Evolutionary conservation across 1,139 yeast species (phyloP), one percentile per base, ranked within the genome.

Genomic region (Debaryomycetaceae sp.): DNA sequence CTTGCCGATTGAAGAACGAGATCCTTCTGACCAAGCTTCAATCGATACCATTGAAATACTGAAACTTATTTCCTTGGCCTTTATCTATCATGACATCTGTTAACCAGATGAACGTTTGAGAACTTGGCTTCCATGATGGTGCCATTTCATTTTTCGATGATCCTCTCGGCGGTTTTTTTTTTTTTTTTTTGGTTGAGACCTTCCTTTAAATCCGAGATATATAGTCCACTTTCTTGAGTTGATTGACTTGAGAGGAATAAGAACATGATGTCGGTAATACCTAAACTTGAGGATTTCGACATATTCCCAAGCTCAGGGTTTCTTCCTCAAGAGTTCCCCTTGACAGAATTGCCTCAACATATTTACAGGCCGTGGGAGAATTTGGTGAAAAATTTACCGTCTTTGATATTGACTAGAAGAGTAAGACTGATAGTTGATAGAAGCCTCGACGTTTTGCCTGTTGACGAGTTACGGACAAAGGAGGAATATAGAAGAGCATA

Each of bases 341-440:
- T 86, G 20, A 71, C 66, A 36, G 62, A 70, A 35, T 73, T 91
- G 37, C 82, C 90, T 0, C 78, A 79, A 45, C 65, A 62, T 5
- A 87, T 85, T 59, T 88, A 80, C 57, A 67, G 70, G 41, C 85
- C 88, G 3, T 91, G 98, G 98, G 97, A 91, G 59, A 57, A 60
- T 14, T 58, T 88, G 24, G 90, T 76, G 6, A 68, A 66, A 24
- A 81, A 80, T 46, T 72, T 91, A 40, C 96, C 96, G 4, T 79
- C 91, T 1, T 69, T 90, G 45, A 72, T 90, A 31, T 70, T 87
- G 51, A 80, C 95, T 5, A 78, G 78, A 50, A 70, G 81, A 47
- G 68, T 90, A 31, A 71, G 96, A 46, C 43, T 55, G 1, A 65
- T 78, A 20, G 78, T 89, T 17, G 91, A 88, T 54, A 45, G 47